phyloP scores from a whole-genome alignment of 176 grass and related monocot genomes.

The Ananas comosus region DNA sequence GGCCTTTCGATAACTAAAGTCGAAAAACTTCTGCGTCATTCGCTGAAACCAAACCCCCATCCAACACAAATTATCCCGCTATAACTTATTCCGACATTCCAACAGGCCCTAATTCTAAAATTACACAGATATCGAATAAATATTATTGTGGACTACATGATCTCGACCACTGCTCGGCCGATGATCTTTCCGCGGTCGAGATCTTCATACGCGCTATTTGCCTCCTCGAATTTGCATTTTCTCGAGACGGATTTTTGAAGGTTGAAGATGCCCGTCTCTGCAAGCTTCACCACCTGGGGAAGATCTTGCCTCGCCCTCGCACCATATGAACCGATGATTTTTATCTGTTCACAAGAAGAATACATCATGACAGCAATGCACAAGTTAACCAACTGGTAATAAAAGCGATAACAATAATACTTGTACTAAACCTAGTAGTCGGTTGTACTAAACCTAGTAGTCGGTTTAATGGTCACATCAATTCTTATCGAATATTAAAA shows the following conservation, averaged over 20 bases:
- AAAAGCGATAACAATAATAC: not conserved
- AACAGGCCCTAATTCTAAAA: too few relatives aligned
- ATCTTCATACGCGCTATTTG: conserved; percentile 63
- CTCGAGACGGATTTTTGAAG: conserved; percentile 65
- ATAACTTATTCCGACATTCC: too few relatives aligned
- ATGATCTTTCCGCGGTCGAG: conserved; percentile 72
- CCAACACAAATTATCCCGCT: too few relatives aligned
- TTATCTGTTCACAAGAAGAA: conserved; percentile 45
- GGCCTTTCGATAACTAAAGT: too few relatives aligned
- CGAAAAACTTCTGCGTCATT: too few relatives aligned
- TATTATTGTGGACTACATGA: conserved; percentile 36
- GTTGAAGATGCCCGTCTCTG: conserved; percentile 71
- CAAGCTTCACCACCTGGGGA: conserved; percentile 91
- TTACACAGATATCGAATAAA: not conserved
- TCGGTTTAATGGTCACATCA: too few relatives aligned
- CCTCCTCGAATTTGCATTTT: conserved; percentile 94
- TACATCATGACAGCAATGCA: not conserved
- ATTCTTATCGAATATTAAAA: too few relatives aligned
- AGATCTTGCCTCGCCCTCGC: conserved; percentile 98
- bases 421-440: too few relatives aligned
- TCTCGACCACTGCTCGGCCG: conserved; percentile 78
- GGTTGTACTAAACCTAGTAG: too few relatives aligned
- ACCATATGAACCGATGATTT: conserved; percentile 94
- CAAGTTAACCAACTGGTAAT: not conserved
- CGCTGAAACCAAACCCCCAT: too few relatives aligned